Evolutionary conservation across 1,139 yeast species (phyloP), one percentile per base, ranked within the genome.

Genomic region (Debaryomyces coudertii): DNA sequence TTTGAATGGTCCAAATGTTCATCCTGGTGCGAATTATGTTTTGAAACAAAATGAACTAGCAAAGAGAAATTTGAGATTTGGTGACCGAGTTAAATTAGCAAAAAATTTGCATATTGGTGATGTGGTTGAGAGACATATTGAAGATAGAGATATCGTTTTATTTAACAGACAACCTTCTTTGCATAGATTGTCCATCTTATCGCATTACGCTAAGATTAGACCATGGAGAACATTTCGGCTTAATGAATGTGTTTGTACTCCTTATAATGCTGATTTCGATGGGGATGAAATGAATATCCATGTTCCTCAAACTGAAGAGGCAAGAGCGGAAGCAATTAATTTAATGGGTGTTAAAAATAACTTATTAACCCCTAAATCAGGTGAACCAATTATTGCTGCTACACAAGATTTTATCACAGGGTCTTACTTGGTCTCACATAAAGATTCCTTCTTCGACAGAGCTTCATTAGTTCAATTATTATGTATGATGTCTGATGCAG

Each of bases 221-320:
- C 99, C 99, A 1, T 95, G 99, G 99, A 80, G 99, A 73, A 95
- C 99, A 1, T 89, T 95, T 72, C 78, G 99, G 56, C 79, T 95
- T 57, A 95, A 95, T 62, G 99, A 95, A 68, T 95, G 99, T 86
- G 99, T 93, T 12, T 95, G 99, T 75, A 93, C 99, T 0, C 99
- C 99, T 1, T 95, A 93, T 70, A 95, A 95, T 67, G 99, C 99
- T 36, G 99, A 95, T 80, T 95, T 95, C 63, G 99, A 95, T 68
- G 99, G 99, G 67, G 99, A 95, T 69, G 99, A 95, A 69, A 95
- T 95, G 99, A 95, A 95, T 66, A 76, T 95, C 63, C 99, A 95
- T 63, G 99, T 95, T 37, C 99, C 99, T 2, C 99, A 95, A 69
- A 93, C 99, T 0, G 99, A 95, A 68, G 99, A 95, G 68, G 99